phyloP scores from a whole-genome alignment of 331 rosid genomes.

The Dryas integrifolia region DNA sequence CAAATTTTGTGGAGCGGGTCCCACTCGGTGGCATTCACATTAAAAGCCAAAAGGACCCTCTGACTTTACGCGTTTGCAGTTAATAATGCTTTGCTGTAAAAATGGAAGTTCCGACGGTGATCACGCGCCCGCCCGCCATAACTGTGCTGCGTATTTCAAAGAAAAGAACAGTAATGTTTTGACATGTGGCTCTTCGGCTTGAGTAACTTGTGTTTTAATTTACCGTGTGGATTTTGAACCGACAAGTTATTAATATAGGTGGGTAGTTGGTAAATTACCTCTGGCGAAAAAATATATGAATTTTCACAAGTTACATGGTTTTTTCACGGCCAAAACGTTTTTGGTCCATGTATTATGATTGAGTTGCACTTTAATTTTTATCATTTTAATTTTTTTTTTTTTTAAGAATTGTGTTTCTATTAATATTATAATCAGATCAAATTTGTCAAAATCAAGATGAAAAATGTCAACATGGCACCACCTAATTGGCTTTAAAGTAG shows the following conservation, averaged over 20 bases:
- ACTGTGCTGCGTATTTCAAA: background rate
- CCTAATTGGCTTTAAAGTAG: no score
- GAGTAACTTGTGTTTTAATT: background rate
- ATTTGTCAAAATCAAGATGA: no score
- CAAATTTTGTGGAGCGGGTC: background rate
- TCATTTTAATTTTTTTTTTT: no score
- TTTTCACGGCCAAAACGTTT: no score
- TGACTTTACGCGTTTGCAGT: background rate
- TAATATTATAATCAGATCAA: no score
- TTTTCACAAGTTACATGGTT: no score
- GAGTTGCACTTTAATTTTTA: no score
- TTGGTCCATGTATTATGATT: no score
- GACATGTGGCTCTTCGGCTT: background rate
- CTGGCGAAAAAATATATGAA: no score
- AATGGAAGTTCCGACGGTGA: background rate
- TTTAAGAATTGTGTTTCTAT: no score
- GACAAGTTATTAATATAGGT: background rate
- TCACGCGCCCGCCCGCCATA: background rate
- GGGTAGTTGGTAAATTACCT: no score
- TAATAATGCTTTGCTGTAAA: background rate
- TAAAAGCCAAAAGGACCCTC: background rate
- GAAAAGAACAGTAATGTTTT: background rate
- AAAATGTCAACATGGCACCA: no score
- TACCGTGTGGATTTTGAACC: background rate
- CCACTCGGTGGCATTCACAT: background rate